Evolutionary conservation across 345 rosid genomes (phyloP).

Genomic region (Carallia brachiata): DNA sequence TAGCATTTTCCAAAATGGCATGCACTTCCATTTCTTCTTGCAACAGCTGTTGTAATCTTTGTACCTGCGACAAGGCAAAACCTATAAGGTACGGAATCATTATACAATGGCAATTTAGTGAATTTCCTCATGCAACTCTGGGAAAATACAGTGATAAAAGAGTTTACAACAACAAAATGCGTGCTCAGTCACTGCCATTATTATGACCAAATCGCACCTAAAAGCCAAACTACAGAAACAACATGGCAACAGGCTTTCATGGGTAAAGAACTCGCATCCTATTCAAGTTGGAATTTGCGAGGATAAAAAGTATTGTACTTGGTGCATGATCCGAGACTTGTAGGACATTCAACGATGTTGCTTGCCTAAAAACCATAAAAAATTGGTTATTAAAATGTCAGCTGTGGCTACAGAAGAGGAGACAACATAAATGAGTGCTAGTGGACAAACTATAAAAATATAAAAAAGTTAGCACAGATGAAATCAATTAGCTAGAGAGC

Average conservation of each 20-base stretch:
- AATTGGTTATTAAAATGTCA: background rate
- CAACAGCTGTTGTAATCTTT: constrained; percentile 60
- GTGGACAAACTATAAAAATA: too few relatives aligned
- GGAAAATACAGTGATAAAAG: background rate
- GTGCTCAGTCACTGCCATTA: background rate
- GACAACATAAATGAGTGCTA: too few relatives aligned
- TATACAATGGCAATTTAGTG: background rate
- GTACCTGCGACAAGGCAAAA: constrained; percentile 48
- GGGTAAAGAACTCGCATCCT: constrained; percentile 57
- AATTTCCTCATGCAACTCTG: background rate
- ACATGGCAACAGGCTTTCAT: background rate
- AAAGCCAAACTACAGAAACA: constrained; percentile 6
- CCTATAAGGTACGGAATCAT: background rate
- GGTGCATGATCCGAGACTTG: too few relatives aligned
- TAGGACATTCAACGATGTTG: constrained; percentile 2
- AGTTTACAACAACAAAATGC: constrained; percentile 1
- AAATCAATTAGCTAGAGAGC: too few relatives aligned
- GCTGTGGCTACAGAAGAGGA: too few relatives aligned
- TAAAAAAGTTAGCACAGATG: too few relatives aligned
- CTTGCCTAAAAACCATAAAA: constrained; percentile 37
- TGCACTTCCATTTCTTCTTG: constrained; percentile 71
- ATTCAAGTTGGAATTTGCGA: constrained; percentile 69
- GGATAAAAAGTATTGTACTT: constrained; percentile 40
- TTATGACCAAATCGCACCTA: too few relatives aligned
- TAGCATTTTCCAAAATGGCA: constrained; percentile 49